Base-by-base conservation (phyloP, 1,139 yeast genomes). In the Taphrina pruni region DNA sequence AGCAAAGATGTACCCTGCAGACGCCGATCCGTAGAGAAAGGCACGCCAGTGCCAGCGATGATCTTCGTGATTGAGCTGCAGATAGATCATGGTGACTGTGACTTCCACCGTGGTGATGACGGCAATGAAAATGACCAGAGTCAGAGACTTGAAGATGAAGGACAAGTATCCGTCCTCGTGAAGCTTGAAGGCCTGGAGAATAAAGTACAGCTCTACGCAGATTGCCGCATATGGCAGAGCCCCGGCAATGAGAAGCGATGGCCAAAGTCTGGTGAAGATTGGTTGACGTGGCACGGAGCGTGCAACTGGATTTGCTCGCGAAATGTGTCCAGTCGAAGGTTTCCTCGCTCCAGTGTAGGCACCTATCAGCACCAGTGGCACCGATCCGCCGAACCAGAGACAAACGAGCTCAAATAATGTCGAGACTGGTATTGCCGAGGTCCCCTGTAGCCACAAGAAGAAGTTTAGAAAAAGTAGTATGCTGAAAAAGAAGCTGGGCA, bases 41-140 rank as follows among this genome's bases (percentile, higher is more conserved):
- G 92, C 82, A 73, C 88, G 82, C 97, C 97, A 91, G 76, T 90
- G 90, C 97, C 97, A 91, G 72, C 82, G 79, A 69, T 87, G 87
- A 75, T 88, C 86, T 69, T 86, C 87, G 72, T 85, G 82, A 58
- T 85, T 82, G 75, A 91, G 81, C 58, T 87, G 84, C 51, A 88
- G 76, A 75, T 88, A 90, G 14, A 88, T 83, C 11, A 90, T 87
- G 56, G 90, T 85, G 48, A 91, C 83, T n/a, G 94, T 85, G 69
- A 89, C 85, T 77, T 90, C 96, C 60, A 86, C 81, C 48, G 90
- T 86, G 12, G 90, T 86, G 51, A 89, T 79, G 54, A 86, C 78
- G 51, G 89, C 80, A 68, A 90, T 81, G 7, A 86, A 71, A 45
- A 87, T 82, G 1, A 92, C 88, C 38, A 87, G 79, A 36, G 88